Evolutionary conservation across 805 yeast genomes (phyloP), one percentile per base, ranked within the genome.

Genomic region (Sporopachydermia quercuum): DNA sequence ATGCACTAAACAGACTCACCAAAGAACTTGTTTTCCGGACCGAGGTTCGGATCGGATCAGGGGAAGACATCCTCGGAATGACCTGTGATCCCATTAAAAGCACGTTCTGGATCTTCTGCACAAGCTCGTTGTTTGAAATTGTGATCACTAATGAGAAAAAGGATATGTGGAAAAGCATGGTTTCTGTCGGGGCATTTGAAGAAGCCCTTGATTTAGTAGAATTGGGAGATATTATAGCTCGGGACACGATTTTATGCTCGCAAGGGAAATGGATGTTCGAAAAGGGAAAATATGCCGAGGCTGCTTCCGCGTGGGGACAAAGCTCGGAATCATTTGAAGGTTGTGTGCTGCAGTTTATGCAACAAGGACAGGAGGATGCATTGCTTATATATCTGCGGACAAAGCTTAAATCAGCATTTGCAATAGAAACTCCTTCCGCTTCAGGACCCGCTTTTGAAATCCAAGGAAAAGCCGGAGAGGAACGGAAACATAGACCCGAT

Each of bases 101-200:
- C 1, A 82, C 97, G 0, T 81, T 63, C 48, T 91, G 98, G 98
- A 56, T 81, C 3, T 83, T 63, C 49, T 73, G 91, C 0, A 56
- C 61, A 8, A 51, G 58, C 3, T 65, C 65, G 38, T 73, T 91
- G 5, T 81, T 69, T 52, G 98, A 91, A 53, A 57, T 91, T 4
- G 66, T 78, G 5, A 62, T 83, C 8, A 68, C 68, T 27, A 70
- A 79, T 50, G 96, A 89, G 54, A 64, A 76, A 3, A 61, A 68
- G 3, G 80, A 80, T 17, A 76, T 87, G 2, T 84, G 96, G 95
- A 70, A 69, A 40, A 61, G 71, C 1, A 55, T 77, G 49, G 52
- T 76, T n/a, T 66, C 65, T 3, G 62, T 62, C 39, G 55, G 62
- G 4, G 57, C 70, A 42, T 89, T 66, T 55, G 82, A 78, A 14